Conservation (phyloP, 495 filamentous ascomycete species). For the Penicillium lagena region DNA sequence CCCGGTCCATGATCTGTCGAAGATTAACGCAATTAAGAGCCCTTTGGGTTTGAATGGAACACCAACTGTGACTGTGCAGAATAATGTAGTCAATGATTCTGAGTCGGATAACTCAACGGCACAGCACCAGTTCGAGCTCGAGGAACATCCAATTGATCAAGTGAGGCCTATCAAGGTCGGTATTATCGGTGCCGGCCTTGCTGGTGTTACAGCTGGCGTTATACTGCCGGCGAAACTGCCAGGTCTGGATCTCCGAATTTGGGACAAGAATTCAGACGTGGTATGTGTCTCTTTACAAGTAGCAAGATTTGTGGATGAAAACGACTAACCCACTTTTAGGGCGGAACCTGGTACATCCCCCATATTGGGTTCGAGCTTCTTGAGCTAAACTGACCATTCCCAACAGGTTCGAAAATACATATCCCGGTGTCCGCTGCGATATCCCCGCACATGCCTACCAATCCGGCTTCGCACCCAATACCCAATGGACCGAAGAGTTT, state of each 20-base stretch:
- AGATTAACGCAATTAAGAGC: slow-evolving; percentile 7
- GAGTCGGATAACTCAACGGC: background rate
- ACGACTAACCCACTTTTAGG: slow-evolving; percentile 14
- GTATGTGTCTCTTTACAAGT: slow-evolving; percentile 21
- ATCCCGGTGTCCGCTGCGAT: slow-evolving; percentile 57
- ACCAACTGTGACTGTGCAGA: slow-evolving; percentile 11
- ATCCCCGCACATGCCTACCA: slow-evolving; percentile 70
- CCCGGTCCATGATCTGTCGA: slow-evolving; percentile 3
- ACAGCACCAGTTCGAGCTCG: slow-evolving; percentile 20
- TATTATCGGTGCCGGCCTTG: slow-evolving; percentile 46
- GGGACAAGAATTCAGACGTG: slow-evolving; percentile 50
- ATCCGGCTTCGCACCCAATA: slow-evolving; percentile 57
- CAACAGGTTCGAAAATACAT: slow-evolving; percentile 46
- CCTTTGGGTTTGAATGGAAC: slow-evolving; percentile 1
- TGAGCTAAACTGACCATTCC: background rate
- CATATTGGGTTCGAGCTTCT: background rate
- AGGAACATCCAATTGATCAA: slow-evolving; percentile 36
- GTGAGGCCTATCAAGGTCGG: slow-evolving; percentile 42
- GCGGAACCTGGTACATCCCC: slow-evolving; percentile 42
- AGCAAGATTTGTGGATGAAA: background rate
- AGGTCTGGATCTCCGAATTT: slow-evolving; percentile 45
- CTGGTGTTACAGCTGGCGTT: slow-evolving; percentile 43
- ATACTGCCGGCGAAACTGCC: slow-evolving; percentile 46
- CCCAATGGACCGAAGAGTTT: slow-evolving; percentile 60
- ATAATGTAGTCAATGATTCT: background rate